A percentile compares a stretch with the other conserved stretches of the same genome.
Evolutionary conservation across 495 filamentous ascomycete genomes (phyloP).

Genomic region (Sporormia fimetaria): DNA sequence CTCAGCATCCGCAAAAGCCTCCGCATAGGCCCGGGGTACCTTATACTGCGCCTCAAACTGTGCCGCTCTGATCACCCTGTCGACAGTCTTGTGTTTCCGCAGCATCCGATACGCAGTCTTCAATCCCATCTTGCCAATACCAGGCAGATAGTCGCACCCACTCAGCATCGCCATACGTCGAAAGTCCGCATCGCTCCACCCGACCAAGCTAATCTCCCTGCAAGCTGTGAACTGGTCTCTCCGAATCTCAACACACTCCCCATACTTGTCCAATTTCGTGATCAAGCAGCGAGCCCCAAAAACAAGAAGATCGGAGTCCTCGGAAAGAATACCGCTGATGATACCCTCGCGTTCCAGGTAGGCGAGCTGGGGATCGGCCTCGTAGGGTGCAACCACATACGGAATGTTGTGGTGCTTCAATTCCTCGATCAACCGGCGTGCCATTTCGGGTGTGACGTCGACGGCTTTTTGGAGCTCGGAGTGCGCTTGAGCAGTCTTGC

Average conservation of each 20-base stretch:
- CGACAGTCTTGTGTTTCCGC: constrained; percentile 76
- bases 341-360: constrained; percentile 80
- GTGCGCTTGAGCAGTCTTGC: constrained; percentile 68
- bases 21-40: constrained; percentile 67
- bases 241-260: constrained; percentile 84
- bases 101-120: constrained; percentile 88
- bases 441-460: constrained; percentile 95
- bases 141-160: constrained; percentile 91
- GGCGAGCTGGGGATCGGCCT: constrained; percentile 91
- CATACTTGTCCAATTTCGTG: constrained; percentile 90
- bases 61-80: constrained; percentile 67
- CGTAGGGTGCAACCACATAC: constrained; percentile 93
- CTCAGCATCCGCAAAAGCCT: constrained; percentile 72
- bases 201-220: constrained; percentile 74
- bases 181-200: constrained; percentile 87
- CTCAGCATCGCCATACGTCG: constrained; percentile 92
- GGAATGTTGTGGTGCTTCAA: constrained; percentile 66
- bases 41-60: constrained; percentile 76
- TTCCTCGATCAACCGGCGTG: constrained; percentile 80
- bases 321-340: constrained; percentile 80
- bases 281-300: constrained; percentile 84
- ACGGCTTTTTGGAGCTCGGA: constrained; percentile 88
- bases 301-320: constrained; percentile 93
- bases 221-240: constrained; percentile 78
- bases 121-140: constrained; percentile 73